phyloP scores from a whole-genome alignment of 2,329 filamentous ascomycete species.

The Coniella vitis region DNA sequence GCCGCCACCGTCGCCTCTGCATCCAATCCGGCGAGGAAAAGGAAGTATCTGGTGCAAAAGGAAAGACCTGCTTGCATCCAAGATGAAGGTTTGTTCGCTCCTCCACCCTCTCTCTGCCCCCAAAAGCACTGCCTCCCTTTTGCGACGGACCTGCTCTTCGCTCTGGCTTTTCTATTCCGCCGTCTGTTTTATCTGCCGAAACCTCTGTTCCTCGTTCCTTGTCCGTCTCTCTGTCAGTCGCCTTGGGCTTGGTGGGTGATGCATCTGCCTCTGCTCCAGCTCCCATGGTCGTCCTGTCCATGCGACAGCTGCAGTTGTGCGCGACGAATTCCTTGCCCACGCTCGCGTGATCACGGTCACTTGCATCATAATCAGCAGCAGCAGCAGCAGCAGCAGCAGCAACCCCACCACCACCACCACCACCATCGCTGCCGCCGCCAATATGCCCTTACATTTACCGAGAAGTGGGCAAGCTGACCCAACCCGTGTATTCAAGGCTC shows the following conservation, averaged over 20 bases:
- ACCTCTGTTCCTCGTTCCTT: background rate
- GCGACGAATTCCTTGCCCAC: background rate
- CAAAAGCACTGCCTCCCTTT: background rate
- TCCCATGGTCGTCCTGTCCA: background rate
- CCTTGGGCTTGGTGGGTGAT: background rate
- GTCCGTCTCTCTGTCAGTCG: no score
- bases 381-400: no score
- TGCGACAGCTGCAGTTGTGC: background rate
- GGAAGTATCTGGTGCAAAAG: background rate
- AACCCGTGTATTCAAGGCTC: conserved; percentile 52
- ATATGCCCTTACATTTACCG: conserved; percentile 5
- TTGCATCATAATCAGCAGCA: no score
- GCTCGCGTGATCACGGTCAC: background rate
- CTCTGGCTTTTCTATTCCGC: background rate
- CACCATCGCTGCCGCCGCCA: background rate
- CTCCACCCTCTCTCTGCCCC: no score
- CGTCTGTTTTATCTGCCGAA: no score
- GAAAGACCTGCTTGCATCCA: background rate
- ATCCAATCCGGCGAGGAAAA: background rate
- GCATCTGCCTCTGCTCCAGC: background rate
- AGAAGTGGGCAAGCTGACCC: conserved; percentile 29
- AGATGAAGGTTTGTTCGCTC: conserved; percentile 3
- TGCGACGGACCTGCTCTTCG: background rate
- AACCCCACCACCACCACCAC: no score
- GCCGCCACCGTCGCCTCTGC: background rate